A percentile compares a stretch with the other conserved stretches of the same genome.
Evolutionary conservation across 192 early-diverging fungal species (phyloP).

Genomic region (Umbelopsis sp.): DNA sequence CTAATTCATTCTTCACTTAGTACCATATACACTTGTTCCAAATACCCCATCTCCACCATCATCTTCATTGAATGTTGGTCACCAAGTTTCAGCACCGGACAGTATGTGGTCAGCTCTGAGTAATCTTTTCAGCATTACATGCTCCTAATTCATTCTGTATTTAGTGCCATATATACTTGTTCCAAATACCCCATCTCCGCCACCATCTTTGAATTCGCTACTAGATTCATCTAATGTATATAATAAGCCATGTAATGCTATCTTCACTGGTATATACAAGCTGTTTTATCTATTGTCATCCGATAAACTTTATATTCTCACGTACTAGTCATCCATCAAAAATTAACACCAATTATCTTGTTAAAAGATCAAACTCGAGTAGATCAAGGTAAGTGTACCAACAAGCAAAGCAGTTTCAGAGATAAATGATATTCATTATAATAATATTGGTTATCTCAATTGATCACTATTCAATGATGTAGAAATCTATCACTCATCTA

Average conservation of each 20-base stretch:
- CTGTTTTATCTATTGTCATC: neutral
- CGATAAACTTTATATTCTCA: neutral
- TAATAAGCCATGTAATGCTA: neutral
- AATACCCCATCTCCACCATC: too few relatives aligned
- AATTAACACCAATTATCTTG: neutral
- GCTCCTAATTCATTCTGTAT: too few relatives aligned
- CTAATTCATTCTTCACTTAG: too few relatives aligned
- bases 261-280: neutral
- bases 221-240: too few relatives aligned
- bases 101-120: too few relatives aligned
- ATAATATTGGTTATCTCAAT: neutral
- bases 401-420: neutral
- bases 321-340: neutral
- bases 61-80: too few relatives aligned
- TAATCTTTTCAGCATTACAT: too few relatives aligned
- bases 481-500: neutral
- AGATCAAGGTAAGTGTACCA: neutral
- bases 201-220: too few relatives aligned
- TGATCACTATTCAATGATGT: neutral
- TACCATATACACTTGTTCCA: too few relatives aligned
- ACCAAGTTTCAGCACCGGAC: too few relatives aligned
- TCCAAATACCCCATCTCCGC: too few relatives aligned
- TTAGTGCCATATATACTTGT: too few relatives aligned
- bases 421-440: neutral
- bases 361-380: neutral